phyloP scores from a whole-genome alignment of 352 stramenopile genomes.

The Phytophthora crassamura region DNA sequence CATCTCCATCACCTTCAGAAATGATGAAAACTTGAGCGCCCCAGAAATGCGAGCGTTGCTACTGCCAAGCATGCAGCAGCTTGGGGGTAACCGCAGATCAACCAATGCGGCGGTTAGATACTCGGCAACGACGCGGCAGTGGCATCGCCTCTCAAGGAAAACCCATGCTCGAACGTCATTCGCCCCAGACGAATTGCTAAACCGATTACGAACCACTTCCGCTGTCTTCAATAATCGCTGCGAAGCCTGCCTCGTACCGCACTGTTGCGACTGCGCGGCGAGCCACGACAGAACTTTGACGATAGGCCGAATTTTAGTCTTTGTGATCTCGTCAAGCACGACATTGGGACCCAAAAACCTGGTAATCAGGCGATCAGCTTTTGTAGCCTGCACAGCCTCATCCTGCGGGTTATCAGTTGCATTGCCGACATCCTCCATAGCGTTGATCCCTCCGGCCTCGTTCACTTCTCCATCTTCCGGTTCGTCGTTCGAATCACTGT shows the following conservation, averaged over 20 bases:
- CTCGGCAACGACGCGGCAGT: conserved; percentile 78
- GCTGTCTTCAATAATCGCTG: conserved; percentile 66
- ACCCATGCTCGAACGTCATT: conserved; percentile 57
- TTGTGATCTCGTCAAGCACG: conserved; percentile 43
- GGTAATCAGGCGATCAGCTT: conserved; percentile 32
- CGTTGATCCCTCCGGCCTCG: conserved; percentile 15
- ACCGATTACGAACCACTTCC: conserved; percentile 52
- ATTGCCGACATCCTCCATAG: conserved; percentile 15
- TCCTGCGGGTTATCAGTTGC: not conserved
- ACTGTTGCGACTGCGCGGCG: conserved; percentile 32
- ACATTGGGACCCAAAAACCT: conserved; percentile 39
- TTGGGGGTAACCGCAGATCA: conserved; percentile 54
- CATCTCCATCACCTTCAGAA: conserved; percentile 70
- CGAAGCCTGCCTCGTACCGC: conserved; percentile 48
- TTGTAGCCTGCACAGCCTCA: conserved; percentile 14
- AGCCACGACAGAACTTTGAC: conserved; percentile 69
- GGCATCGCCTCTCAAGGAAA: conserved; percentile 73
- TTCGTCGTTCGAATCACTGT: conserved; percentile 32
- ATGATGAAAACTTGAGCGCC: conserved; percentile 67
- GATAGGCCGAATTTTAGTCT: conserved; percentile 55
- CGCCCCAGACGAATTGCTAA: conserved; percentile 39
- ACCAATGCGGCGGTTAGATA: conserved; percentile 66
- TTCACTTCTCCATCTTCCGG: conserved; percentile 39
- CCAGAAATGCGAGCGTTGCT: conserved; percentile 71
- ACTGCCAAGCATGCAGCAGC: conserved; percentile 80